Evolutionary conservation across 495 filamentous ascomycete genomes (phyloP).

Genomic region (Physcia stellaris): DNA sequence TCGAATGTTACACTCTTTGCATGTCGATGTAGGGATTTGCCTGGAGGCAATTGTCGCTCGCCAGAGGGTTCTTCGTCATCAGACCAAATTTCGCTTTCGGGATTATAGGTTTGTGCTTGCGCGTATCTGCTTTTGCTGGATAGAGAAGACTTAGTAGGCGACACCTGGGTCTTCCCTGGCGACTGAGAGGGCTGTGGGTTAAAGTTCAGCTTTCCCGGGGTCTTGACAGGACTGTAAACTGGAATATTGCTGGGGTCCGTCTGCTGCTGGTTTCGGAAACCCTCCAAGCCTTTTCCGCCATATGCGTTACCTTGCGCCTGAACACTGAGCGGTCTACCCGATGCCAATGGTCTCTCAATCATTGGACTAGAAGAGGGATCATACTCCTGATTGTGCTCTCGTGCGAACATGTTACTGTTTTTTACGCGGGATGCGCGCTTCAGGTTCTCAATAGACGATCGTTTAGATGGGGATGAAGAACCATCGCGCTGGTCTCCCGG

Average conservation of each 20-base stretch:
- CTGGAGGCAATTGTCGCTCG: constrained; percentile 38
- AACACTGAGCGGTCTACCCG: constrained; percentile 38
- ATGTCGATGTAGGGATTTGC: constrained; percentile 56
- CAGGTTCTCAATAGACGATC: constrained; percentile 82
- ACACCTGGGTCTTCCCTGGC: constrained; percentile 59
- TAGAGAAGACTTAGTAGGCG: constrained; percentile 78
- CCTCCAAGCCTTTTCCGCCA: constrained; percentile 31
- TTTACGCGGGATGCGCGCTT: constrained; percentile 90
- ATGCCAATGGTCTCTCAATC: constrained; percentile 65
- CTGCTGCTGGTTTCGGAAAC: constrained; percentile 27
- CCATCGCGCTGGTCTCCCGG: constrained; percentile 42
- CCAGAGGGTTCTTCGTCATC: constrained; percentile 41
- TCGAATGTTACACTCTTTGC: constrained; percentile 96
- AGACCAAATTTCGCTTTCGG: constrained; percentile 58
- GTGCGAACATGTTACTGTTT: constrained; percentile 89
- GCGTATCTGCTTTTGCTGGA: constrained; percentile 54
- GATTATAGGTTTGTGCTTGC: constrained; percentile 46
- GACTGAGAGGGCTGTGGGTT: constrained; percentile 30
- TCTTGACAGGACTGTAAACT: constrained; percentile 21
- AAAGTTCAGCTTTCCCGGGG: constrained; percentile 13
- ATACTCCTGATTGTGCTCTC: constrained; percentile 79
- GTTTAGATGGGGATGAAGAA: constrained; percentile 54
- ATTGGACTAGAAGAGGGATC: constrained; percentile 64
- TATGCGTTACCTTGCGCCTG: constrained; percentile 52
- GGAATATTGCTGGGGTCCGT: constrained; percentile 22